Conservation (phyloP, 140 eudicot species). For the Bidens hawaiensis region DNA sequence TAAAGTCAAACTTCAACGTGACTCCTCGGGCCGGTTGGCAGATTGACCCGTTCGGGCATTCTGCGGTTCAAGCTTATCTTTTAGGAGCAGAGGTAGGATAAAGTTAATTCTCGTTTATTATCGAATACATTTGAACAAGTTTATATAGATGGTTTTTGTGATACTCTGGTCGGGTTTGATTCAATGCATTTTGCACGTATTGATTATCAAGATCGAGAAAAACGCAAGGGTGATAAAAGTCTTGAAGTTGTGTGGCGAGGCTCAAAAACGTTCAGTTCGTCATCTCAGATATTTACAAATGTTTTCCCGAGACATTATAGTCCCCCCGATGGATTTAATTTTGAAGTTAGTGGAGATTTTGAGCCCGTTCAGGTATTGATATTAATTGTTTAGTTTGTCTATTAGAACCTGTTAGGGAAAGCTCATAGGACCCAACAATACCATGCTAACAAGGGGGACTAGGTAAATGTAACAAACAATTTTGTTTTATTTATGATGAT, state of each 20-base stretch:
- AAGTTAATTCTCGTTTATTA: no score
- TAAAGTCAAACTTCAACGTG: conserved; percentile 57
- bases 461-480: no score
- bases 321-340: conserved; percentile 75
- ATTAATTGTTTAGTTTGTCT: no score
- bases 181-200: conserved; percentile 92
- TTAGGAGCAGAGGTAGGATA: conserved; percentile 93
- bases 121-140: no score
- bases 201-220: conserved; percentile 93
- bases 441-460: no score
- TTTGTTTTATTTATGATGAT: conserved; percentile 1
- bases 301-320: conserved; percentile 83
- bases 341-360: conserved; percentile 61
- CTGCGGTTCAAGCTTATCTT: conserved; percentile 93
- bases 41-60: conserved; percentile 97
- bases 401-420: no score
- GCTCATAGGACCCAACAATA: no score
- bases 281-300: conserved; percentile 82
- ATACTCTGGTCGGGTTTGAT: conserved; percentile 74
- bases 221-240: conserved; percentile 69
- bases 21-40: conserved; percentile 99
- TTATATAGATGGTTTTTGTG: conserved; percentile 12
- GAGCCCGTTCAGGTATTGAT: conserved; percentile 75
- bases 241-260: conserved; percentile 98
- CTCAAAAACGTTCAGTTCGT: conserved; percentile 83